phyloP scores from a whole-genome alignment of 371 early-diverging fungal genomes.

The Saksenaea vasiformis region DNA sequence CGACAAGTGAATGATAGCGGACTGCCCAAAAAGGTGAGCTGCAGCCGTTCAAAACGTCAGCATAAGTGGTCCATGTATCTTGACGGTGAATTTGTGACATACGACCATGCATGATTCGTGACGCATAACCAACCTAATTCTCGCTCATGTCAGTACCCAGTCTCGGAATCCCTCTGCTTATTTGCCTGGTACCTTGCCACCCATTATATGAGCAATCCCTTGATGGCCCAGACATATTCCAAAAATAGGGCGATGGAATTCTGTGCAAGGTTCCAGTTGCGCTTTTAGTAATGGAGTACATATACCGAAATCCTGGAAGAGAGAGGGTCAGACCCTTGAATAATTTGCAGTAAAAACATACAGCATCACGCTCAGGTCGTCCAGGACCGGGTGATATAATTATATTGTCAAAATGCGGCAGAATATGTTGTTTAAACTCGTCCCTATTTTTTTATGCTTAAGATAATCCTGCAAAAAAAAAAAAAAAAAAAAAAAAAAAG shows the following conservation, averaged over 20 bases:
- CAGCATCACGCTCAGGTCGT: constrained; percentile 53
- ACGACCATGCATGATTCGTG: constrained; percentile 86
- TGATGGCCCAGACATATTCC: constrained; percentile 99
- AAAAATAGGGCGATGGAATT: constrained; percentile 74
- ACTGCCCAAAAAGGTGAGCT: constrained; percentile 76
- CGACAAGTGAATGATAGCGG: constrained; percentile 90
- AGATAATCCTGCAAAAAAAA: background rate
- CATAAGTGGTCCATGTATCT: constrained; percentile 8
- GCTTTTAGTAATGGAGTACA: constrained; percentile 67
- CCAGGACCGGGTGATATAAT: constrained; percentile 96
- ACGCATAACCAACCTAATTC: constrained; percentile 61
- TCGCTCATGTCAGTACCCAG: background rate
- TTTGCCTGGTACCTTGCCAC: constrained; percentile 66
- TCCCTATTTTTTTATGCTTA: constrained; percentile 40
- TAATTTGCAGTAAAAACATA: constrained; percentile 12
- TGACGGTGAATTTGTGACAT: constrained; percentile 59
- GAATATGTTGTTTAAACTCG: constrained; percentile 52
- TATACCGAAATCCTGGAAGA: constrained; percentile 82
- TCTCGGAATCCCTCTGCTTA: background rate
- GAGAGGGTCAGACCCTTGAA: constrained; percentile 4
- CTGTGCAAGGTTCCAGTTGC: constrained; percentile 31
- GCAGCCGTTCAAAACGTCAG: constrained; percentile 62
- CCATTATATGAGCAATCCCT: constrained; percentile 82
- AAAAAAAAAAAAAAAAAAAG: background rate
- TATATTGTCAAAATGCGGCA: constrained; percentile 87